Evolutionary conservation across 306 rosid genomes (phyloP), one percentile per base, ranked within the genome.

Genomic region (Malus orientalis): DNA sequence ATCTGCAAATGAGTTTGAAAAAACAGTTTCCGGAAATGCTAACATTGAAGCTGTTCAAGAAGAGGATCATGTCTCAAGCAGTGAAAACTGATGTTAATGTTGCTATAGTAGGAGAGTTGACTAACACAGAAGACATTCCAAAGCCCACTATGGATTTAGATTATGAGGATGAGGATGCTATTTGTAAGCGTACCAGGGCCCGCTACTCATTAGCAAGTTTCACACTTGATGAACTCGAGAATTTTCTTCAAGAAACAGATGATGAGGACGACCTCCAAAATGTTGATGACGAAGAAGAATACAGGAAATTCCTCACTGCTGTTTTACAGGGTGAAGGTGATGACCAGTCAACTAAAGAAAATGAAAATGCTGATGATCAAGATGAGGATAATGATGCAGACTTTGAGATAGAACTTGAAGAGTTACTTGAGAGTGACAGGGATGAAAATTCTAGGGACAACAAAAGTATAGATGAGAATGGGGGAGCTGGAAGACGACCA

Each of bases 401-500:
- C 86, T 95, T 92, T 82, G 99, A 95, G 88, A 84, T 91, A 82
- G 99, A 95, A 81, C 93, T 95, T 74, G 97, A 95, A 82, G 99
- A 91, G 88, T 86, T 92, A 70, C 88, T 92, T 69, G 99, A 92
- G 87, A 92, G 96, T 82, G 97, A 95, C 47, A 74, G 72, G 2
- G 97, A 95, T 76, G 97, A 88, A 64, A 79, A 68, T 81, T 75
- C 80, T n/a, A 74, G 45, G 10, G 88, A 78, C 19, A 76, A 78
- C 19, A 76, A 69, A 76, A 67, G 70, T 51, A 83, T 20, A 54
- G 79, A 83, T n/a, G 88, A 84, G 72, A 42, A 60, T 74, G 92
- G 82, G 78, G 87, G 80, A 84, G 84, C 89, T 58, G 91, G 91
- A 76, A 79, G 96, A 60, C 85, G 90, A 44, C 97, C 99, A 22